Evolutionary conservation across 495 filamentous ascomycete genomes (phyloP).

Genomic region (Poronia punctata): DNA sequence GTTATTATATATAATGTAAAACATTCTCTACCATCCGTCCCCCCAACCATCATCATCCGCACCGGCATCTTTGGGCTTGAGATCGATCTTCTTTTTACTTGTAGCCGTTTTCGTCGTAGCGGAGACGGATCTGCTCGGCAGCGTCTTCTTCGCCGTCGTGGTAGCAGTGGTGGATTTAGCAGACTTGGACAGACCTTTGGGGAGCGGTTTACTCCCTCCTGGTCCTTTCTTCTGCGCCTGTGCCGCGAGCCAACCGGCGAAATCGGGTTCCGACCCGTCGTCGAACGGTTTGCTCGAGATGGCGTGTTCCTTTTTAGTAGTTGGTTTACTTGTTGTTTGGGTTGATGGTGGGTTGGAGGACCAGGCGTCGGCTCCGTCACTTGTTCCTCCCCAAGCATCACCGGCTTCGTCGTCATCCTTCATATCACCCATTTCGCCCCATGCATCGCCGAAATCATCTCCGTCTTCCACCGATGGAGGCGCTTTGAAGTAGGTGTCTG

Average conservation of each 20-base stretch:
- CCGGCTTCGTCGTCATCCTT: slow-evolving; percentile 52
- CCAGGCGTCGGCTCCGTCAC: slow-evolving; percentile 30
- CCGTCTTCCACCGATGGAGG: slow-evolving; percentile 40
- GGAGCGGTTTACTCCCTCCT: slow-evolving; percentile 53
- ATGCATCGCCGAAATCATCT: slow-evolving; percentile 57
- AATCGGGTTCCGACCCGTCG: slow-evolving; percentile 83
- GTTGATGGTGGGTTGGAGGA: slow-evolving; percentile 18
- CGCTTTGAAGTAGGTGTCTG: slow-evolving; percentile 38
- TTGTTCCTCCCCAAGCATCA: slow-evolving; percentile 39
- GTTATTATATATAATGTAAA: too few species aligned
- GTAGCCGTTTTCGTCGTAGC: slow-evolving; percentile 24
- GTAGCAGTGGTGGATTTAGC: slow-evolving; percentile 34
- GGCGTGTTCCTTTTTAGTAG: slow-evolving; percentile 13
- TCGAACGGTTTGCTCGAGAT: slow-evolving; percentile 54
- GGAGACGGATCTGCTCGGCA: slow-evolving; percentile 19
- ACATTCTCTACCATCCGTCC: slow-evolving; percentile 52
- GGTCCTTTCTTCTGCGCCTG: slow-evolving; percentile 64
- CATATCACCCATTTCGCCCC: slow-evolving; percentile 61
- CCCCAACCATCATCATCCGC: slow-evolving; percentile 61
- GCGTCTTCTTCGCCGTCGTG: slow-evolving; percentile 28
- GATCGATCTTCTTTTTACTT: slow-evolving; percentile 44
- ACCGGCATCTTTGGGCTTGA: slow-evolving; percentile 47
- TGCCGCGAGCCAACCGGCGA: slow-evolving; percentile 85
- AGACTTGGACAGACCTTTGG: slow-evolving; percentile 72
- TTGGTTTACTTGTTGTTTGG: background rate